Percentiles rank a stretch among this genome's conserved stretches.
These are phyloP conservation scores for Phytophthora lateralis DNA, from an alignment of 352 stramenopile species.

Conservation along the genomic window DNA sequence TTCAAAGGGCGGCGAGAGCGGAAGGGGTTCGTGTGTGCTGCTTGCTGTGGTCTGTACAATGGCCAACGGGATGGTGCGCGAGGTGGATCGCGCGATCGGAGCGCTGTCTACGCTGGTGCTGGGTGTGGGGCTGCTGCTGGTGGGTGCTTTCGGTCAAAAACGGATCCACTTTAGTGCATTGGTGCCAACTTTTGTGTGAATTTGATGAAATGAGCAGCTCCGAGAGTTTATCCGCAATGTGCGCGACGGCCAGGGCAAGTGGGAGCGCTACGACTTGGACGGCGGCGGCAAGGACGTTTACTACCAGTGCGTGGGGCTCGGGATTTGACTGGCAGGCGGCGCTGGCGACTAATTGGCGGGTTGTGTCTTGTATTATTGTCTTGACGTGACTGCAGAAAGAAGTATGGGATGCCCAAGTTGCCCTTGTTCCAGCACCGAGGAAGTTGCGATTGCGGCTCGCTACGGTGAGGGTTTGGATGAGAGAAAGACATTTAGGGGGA, in stretches of 20 bases:
- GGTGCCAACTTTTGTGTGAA: slow-evolving; percentile 2
- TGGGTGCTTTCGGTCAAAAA: slow-evolving; percentile 28
- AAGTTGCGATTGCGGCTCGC: slow-evolving; percentile 68
- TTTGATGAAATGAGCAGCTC: slow-evolving; percentile 37
- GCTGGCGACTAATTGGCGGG: slow-evolving; percentile 2
- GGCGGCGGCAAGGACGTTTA: slow-evolving; percentile 71
- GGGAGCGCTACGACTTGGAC: slow-evolving; percentile 56
- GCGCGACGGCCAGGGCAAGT: slow-evolving; percentile 55
- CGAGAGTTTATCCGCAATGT: slow-evolving; percentile 63
- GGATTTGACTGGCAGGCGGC: not conserved
- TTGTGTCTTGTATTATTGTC: slow-evolving; percentile 8
- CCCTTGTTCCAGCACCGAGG: slow-evolving; percentile 78
- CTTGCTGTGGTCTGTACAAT: slow-evolving; percentile 27
- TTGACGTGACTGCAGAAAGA: slow-evolving; percentile 51
- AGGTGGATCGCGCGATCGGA: slow-evolving; percentile 81
- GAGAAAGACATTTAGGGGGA: not conserved
- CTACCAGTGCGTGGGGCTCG: slow-evolving; percentile 56
- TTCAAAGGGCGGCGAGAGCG: slow-evolving; percentile 16
- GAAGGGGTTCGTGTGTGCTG: not conserved
- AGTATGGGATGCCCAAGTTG: slow-evolving; percentile 74
- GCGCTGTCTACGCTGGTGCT: slow-evolving; percentile 77
- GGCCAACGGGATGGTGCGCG: slow-evolving; percentile 66
- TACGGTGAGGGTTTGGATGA: slow-evolving; percentile 43
- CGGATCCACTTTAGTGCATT: slow-evolving; percentile 1
- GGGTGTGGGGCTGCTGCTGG: slow-evolving; percentile 73